These are phyloP conservation scores for Stentor roeselii DNA, from an alignment of 73 alveolate species.

Conservation along the genomic window DNA sequence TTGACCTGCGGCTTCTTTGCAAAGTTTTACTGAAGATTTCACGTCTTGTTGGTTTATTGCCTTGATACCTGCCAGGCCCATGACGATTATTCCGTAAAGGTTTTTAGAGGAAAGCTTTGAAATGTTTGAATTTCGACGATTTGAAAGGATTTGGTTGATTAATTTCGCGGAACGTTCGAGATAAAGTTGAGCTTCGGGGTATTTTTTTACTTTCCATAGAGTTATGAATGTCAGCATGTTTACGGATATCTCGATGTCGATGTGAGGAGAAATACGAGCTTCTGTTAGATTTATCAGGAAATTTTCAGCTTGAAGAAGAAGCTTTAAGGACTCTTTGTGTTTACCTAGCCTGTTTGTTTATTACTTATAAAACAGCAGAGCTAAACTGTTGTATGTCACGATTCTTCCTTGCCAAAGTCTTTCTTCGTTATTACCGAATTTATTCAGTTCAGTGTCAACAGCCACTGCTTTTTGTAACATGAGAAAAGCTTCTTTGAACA, in stretches of 20 bases:
- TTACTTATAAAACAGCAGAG: conserved; percentile 12
- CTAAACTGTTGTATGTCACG: neutral
- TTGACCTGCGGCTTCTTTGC: neutral
- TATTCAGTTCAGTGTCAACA: neutral
- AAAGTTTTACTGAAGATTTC: neutral
- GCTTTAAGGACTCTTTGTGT: conserved; percentile 8
- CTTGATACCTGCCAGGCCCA: neutral
- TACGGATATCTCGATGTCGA: conserved; percentile 9
- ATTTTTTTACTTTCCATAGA: conserved; percentile 15
- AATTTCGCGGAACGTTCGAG: neutral
- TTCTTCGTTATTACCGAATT: neutral
- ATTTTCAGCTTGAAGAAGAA: conserved; percentile 20
- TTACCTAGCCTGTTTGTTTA: neutral
- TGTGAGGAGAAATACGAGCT: neutral
- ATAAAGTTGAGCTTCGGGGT: neutral
- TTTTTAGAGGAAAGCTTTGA: neutral
- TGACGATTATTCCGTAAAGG: conserved; percentile 8
- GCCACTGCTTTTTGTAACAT: conserved; percentile 15
- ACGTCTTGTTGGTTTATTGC: neutral
- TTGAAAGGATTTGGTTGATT: neutral
- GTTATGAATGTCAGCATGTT: conserved; percentile 14
- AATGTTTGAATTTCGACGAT: neutral
- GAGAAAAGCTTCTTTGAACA: neutral
- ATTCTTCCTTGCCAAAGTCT: conserved; percentile 12
- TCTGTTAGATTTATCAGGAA: conserved; percentile 16